These are phyloP conservation scores for Alnus glutinosa DNA, from an alignment of 306 rosid species.

Conservation along the genomic window DNA sequence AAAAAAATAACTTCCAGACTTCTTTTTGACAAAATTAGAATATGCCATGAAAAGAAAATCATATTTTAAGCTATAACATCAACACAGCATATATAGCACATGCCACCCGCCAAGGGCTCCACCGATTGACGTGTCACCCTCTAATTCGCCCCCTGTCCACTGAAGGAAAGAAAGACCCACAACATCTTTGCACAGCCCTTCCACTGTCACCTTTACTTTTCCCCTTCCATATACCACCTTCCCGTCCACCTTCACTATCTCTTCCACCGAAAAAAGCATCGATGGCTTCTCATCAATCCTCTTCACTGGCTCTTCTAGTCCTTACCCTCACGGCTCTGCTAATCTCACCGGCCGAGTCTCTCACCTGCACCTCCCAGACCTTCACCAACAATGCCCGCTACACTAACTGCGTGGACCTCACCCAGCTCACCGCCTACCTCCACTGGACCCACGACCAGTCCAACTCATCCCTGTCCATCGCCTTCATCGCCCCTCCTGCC, in stretches of 20 bases:
- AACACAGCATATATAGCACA: too few species aligned
- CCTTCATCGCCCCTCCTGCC: conserved; percentile 49
- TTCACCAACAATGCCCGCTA: conserved; percentile 41
- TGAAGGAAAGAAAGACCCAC: too few species aligned
- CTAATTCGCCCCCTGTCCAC: too few species aligned
- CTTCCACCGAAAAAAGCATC: not conserved
- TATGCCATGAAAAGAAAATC: too few species aligned
- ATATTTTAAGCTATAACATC: too few species aligned
- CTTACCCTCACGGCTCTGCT: not conserved
- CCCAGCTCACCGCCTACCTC: conserved; percentile 52
- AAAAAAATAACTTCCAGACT: too few species aligned
- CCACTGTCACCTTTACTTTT: not conserved
- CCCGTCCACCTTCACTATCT: not conserved
- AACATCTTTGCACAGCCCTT: too few species aligned
- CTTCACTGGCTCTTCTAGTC: conserved; percentile 7
- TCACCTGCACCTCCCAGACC: conserved; percentile 52
- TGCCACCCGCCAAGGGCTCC: too few species aligned
- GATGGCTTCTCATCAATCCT: conserved; percentile 39
- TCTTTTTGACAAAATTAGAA: too few species aligned
- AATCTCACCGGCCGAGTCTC: conserved; percentile 35
- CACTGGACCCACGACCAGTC: conserved; percentile 54
- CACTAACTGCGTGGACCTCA: conserved; percentile 58
- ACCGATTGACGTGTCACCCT: too few species aligned
- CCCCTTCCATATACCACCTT: too few species aligned
- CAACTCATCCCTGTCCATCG: conserved; percentile 65